A percentile compares a stretch with the other conserved stretches of the same genome.
These are phyloP conservation scores for Davidsoniella australis DNA, from an alignment of 2,329 filamentous ascomycete genomes.

Conservation along the genomic window DNA sequence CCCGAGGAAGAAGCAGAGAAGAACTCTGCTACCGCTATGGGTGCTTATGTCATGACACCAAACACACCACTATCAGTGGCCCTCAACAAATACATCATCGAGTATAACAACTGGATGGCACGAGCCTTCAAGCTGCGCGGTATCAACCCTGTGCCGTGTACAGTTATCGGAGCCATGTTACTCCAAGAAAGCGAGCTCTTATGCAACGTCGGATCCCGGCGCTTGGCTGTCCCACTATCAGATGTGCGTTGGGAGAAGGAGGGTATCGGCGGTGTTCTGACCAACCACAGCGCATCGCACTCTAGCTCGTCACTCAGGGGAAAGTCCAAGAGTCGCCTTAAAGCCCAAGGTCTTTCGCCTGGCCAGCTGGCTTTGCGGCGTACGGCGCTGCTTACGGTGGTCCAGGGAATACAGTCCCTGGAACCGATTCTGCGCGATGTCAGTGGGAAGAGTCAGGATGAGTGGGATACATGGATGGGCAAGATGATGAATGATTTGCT, in stretches of 20 bases:
- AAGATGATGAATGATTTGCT: slow-evolving; percentile 76
- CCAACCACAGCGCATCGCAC: slow-evolving; percentile 24
- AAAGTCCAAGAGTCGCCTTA: slow-evolving; percentile 21
- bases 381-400: slow-evolving; percentile 64
- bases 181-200: slow-evolving; percentile 64
- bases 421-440: slow-evolving; percentile 69
- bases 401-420: slow-evolving; percentile 70
- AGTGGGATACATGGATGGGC: slow-evolving; percentile 81
- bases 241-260: slow-evolving; percentile 80
- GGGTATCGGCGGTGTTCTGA: slow-evolving; percentile 44
- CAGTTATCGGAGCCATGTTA: slow-evolving; percentile 56
- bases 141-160: slow-evolving; percentile 60
- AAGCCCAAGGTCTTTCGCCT: slow-evolving; percentile 31
- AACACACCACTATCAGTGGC: slow-evolving; percentile 69
- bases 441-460: slow-evolving; percentile 74
- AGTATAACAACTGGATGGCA: slow-evolving; percentile 70
- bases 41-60: slow-evolving; percentile 66
- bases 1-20: slow-evolving; percentile 33
- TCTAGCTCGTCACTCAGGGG: slow-evolving; percentile 40
- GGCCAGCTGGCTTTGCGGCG: slow-evolving; percentile 58
- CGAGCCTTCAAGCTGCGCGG: slow-evolving; percentile 57
- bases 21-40: slow-evolving; percentile 50
- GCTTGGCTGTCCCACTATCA: slow-evolving; percentile 72
- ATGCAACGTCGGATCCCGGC: slow-evolving; percentile 50
- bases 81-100: slow-evolving; percentile 64